These are phyloP conservation scores for Ganoderma leucocontextum DNA, from an alignment of 1,284 basidiomycete genomes.

Conservation along the genomic window DNA sequence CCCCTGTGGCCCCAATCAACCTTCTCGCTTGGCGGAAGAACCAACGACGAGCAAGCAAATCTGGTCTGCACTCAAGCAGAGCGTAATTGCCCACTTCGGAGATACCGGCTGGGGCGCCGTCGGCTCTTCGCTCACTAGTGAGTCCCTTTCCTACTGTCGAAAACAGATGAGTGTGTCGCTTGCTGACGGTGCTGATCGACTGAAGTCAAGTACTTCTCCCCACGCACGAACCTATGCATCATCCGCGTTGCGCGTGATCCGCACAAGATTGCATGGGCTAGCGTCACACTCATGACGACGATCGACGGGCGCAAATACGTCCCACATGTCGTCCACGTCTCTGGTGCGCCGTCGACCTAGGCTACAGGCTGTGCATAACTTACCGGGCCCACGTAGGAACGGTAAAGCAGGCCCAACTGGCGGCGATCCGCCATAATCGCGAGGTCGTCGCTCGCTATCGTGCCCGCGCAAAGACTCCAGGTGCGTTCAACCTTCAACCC, in stretches of 20 bases:
- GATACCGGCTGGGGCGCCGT: slow-evolving; percentile 84
- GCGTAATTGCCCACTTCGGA: slow-evolving; percentile 77
- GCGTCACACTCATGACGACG: slow-evolving; percentile 66
- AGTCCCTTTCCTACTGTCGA: slow-evolving; percentile 23
- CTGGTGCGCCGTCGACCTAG: slow-evolving; percentile 55
- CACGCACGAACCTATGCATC: slow-evolving; percentile 79
- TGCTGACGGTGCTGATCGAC: neutral
- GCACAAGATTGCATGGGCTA: slow-evolving; percentile 77
- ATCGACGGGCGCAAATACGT: slow-evolving; percentile 67
- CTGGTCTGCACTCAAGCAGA: slow-evolving; percentile 72
- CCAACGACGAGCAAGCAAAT: slow-evolving; percentile 60
- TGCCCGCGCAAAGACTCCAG: slow-evolving; percentile 58
- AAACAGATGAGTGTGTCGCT: neutral
- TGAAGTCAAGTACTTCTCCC: slow-evolving; percentile 84
- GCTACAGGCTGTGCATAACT: neutral
- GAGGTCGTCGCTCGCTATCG: slow-evolving; percentile 70
- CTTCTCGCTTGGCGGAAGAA: slow-evolving; percentile 2
- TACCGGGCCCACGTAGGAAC: slow-evolving; percentile 59
- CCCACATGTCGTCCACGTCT: slow-evolving; percentile 78
- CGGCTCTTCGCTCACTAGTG: slow-evolving; percentile 71
- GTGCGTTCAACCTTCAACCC: slow-evolving; percentile 40
- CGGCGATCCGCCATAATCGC: slow-evolving; percentile 76
- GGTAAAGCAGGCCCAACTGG: slow-evolving; percentile 79
- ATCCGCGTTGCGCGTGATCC: slow-evolving; percentile 81
- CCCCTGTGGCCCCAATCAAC: slow-evolving; percentile 41